phyloP scores from a whole-genome alignment of 352 stramenopile genomes.

The Pythium plurisporium region DNA sequence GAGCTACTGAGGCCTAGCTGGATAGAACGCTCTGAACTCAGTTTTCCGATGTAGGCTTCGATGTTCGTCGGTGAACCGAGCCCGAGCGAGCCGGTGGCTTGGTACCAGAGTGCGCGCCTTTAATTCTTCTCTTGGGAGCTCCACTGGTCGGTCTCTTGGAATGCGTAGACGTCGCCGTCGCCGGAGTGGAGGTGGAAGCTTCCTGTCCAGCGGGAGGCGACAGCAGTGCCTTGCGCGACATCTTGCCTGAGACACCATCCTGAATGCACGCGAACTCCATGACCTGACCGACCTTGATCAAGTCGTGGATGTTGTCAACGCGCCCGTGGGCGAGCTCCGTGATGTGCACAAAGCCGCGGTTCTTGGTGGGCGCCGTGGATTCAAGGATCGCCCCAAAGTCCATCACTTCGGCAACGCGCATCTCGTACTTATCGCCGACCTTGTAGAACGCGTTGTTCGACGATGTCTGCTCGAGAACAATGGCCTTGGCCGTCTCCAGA shows the following conservation, averaged over 20 bases:
- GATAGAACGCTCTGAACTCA: too few relatives aligned
- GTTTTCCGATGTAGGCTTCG: slow-evolving; percentile 3
- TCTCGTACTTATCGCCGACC: slow-evolving; percentile 88
- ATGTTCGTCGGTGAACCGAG: slow-evolving; percentile 5
- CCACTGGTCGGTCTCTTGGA: slow-evolving; percentile 18
- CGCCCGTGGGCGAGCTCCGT: slow-evolving; percentile 83
- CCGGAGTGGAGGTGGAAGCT: not conserved
- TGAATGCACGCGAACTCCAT: slow-evolving; percentile 79
- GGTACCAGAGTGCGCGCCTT: not conserved
- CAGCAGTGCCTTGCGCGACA: slow-evolving; percentile 67
- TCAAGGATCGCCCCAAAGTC: slow-evolving; percentile 95
- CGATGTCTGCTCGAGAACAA: slow-evolving; percentile 48
- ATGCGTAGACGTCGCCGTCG: slow-evolving; percentile 1
- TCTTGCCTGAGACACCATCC: slow-evolving; percentile 73
- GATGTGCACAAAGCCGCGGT: slow-evolving; percentile 94
- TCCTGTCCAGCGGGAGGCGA: too few relatives aligned
- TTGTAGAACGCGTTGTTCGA: slow-evolving; percentile 60
- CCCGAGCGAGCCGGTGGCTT: not conserved
- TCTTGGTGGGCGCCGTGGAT: slow-evolving; percentile 51
- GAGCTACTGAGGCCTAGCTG: not conserved
- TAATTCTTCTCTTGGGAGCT: slow-evolving; percentile 19
- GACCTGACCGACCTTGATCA: slow-evolving; percentile 63
- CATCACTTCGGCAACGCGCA: slow-evolving; percentile 91
- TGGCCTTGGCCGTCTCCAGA: slow-evolving; percentile 70
- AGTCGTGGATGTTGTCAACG: slow-evolving; percentile 59